Conservation (phyloP, 768 basidiomycete species). For the Phlegmacium glaucopus region DNA sequence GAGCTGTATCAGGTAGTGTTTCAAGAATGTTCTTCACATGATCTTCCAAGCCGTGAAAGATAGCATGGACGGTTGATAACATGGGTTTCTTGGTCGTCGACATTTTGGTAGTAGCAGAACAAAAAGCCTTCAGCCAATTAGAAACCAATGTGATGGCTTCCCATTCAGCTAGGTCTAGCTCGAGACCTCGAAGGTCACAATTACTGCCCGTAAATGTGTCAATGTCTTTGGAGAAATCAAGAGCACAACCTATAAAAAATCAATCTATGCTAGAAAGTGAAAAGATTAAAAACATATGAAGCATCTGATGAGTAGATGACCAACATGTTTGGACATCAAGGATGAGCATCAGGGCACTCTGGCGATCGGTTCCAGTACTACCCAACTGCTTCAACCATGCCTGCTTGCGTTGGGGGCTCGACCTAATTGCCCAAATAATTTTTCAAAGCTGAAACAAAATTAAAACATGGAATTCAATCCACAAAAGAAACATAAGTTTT, state of each 20-base stretch:
- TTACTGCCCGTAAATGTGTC: not conserved
- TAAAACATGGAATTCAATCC: not conserved
- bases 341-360: conserved; percentile 21
- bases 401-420: conserved; percentile 13
- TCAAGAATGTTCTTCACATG: conserved; percentile 15
- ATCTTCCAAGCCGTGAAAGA: conserved; percentile 27
- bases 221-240: not conserved
- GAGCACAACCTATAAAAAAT: not conserved
- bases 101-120: conserved; percentile 26
- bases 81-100: conserved; percentile 24
- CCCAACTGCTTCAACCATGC: not conserved
- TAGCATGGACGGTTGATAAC: conserved; percentile 25
- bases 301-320: conserved; percentile 29
- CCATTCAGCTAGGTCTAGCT: not conserved
- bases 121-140: conserved; percentile 5
- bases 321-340: conserved; percentile 26
- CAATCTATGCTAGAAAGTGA: not conserved
- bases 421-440: conserved; percentile 11
- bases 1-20: conserved; percentile 10
- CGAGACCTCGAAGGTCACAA: not conserved
- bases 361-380: too few species aligned
- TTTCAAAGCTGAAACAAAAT: conserved; percentile 12
- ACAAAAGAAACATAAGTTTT: too few species aligned
- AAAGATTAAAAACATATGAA: conserved; percentile 12
- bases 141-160: not conserved